Percentiles rank a stretch among this genome's conserved stretches.
These are phyloP conservation scores for Porcisia hertigi DNA, from an alignment of 208 protist species.

Conservation along the genomic window DNA sequence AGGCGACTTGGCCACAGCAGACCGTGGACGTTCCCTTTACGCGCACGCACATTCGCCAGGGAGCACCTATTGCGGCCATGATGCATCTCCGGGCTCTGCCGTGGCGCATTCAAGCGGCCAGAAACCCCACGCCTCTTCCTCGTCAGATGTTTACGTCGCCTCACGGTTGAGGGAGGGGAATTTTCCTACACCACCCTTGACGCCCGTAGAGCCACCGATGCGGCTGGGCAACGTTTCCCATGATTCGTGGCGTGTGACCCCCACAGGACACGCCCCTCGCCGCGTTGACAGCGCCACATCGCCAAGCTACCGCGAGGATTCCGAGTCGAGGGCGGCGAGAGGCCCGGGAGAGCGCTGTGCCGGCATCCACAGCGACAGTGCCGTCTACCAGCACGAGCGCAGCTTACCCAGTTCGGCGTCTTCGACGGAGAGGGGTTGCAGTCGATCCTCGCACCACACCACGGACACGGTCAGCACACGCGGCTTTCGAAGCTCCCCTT, in stretches of 20 bases:
- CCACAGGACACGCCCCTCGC: not conserved
- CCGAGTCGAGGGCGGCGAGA: not conserved
- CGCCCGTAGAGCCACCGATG: not conserved
- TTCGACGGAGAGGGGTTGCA: not conserved
- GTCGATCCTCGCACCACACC: not conserved
- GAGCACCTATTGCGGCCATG: slow-evolving; percentile 18
- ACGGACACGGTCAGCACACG: not conserved
- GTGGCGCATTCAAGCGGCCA: slow-evolving; percentile 29
- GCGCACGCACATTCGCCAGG: not conserved
- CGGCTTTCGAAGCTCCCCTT: not conserved
- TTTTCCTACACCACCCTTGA: not conserved
- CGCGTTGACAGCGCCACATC: slow-evolving; percentile 19
- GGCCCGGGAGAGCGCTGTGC: not conserved
- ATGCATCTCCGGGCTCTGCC: slow-evolving; percentile 24
- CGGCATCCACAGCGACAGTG: not conserved
- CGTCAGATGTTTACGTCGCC: not conserved
- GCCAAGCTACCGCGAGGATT: not conserved
- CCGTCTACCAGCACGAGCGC: not conserved
- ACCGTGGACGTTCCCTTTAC: not conserved
- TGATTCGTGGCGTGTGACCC: not conserved
- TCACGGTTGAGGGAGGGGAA: not conserved
- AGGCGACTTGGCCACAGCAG: not conserved
- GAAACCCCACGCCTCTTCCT: slow-evolving; percentile 9
- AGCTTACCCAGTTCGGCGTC: not conserved
- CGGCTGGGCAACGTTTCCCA: not conserved